A percentile compares a stretch with the other conserved stretches of the same genome.
phyloP scores from a whole-genome alignment of 108 stramenopile genomes.

The Cyclostephanos invisitatus region DNA sequence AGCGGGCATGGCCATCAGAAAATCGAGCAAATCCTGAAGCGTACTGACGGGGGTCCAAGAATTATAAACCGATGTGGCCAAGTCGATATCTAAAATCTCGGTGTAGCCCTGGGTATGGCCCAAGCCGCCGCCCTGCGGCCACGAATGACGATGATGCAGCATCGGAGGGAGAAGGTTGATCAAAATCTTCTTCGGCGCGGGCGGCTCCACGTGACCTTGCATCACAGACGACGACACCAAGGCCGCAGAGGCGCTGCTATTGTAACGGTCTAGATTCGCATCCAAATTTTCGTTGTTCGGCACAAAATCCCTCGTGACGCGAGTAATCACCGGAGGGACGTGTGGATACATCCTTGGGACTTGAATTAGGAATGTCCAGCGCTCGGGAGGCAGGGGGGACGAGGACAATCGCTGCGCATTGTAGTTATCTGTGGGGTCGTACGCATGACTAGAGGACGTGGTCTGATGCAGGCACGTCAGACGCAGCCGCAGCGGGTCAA shows the following conservation, averaged over 20 bases:
- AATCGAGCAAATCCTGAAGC: slow-evolving; percentile 61
- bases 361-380: slow-evolving; percentile 53
- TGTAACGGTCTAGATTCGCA: slow-evolving; percentile 6
- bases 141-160: slow-evolving; percentile 4
- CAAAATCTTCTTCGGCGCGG: slow-evolving; percentile 29
- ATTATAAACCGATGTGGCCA: slow-evolving; percentile 47
- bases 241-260: slow-evolving; percentile 10
- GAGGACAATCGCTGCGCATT: slow-evolving; percentile 1
- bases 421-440: not conserved
- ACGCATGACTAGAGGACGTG: not conserved
- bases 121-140: not conserved
- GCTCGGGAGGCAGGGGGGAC: slow-evolving; percentile 25
- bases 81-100: slow-evolving; percentile 35
- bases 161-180: slow-evolving; percentile 22
- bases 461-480: slow-evolving; percentile 35
- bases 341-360: slow-evolving; percentile 83
- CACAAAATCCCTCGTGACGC: slow-evolving; percentile 42
- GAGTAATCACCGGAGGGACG: slow-evolving; percentile 53
- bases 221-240: slow-evolving; percentile 54
- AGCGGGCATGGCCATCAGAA: slow-evolving; percentile 44
- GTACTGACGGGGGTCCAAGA: slow-evolving; percentile 60
- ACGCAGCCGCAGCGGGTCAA: slow-evolving; percentile 55
- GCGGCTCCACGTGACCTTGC: slow-evolving; percentile 41
- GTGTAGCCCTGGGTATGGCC: slow-evolving; percentile 1
- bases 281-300: slow-evolving; percentile 31